Evolutionary conservation across 495 filamentous ascomycete genomes (phyloP).

Genomic region (Aspergillus wentii): DNA sequence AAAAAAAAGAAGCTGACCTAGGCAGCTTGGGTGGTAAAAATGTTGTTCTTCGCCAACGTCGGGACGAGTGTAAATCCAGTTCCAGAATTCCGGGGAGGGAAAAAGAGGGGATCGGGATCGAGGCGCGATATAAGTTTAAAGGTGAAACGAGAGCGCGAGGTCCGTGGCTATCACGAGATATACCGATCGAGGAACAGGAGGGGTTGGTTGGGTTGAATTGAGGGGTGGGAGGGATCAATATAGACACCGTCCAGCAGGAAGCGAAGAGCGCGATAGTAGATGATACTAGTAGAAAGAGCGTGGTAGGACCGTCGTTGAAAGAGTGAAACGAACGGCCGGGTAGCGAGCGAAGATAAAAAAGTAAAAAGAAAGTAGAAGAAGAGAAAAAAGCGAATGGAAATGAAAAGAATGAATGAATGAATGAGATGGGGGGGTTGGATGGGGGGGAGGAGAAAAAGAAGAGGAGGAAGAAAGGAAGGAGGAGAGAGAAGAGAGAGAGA

Average conservation of each 20-base stretch:
- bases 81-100: conserved; percentile 2
- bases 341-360: conserved; percentile 21
- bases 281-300: conserved; percentile 23
- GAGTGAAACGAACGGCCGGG: conserved; percentile 40
- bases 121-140: no score
- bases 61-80: no score
- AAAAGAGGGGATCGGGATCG: conserved; percentile 2
- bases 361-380: conserved; percentile 16
- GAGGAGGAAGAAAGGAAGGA: conserved; percentile 26
- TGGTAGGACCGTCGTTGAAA: conserved; percentile 33
- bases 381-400: conserved; percentile 16
- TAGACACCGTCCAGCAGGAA: conserved; percentile 25
- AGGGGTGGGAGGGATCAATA: conserved; percentile 29
- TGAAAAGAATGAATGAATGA: conserved; percentile 27
- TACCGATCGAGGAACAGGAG: no score
- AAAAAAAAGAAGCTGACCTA: conserved; percentile 38
- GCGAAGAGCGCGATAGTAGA: conserved; percentile 17
- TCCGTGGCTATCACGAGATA: no score
- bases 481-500: conserved; percentile 22
- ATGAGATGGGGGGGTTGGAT: conserved; percentile 22
- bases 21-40: no score
- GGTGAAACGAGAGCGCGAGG: no score
- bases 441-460: conserved; percentile 26
- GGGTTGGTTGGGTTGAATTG: conserved; percentile 16
- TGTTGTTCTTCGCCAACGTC: no score